Evolutionary conservation across 2,329 filamentous ascomycete genomes (phyloP).

Genomic region (Epichloe uncinata): DNA sequence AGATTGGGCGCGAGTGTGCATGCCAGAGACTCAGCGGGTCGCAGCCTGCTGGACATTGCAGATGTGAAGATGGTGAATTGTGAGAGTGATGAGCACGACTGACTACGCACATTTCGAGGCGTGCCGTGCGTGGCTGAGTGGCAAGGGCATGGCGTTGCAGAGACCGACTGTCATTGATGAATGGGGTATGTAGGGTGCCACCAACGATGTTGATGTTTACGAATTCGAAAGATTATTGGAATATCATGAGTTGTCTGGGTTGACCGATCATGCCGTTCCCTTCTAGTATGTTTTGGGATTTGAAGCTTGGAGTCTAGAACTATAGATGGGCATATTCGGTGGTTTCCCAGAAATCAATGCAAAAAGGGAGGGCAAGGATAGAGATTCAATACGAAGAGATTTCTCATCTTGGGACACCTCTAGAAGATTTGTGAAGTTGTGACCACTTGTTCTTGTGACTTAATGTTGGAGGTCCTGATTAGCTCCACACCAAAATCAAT

Average conservation of each 20-base stretch:
- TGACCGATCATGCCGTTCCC: not conserved
- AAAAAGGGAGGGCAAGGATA: no score
- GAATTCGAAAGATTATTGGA: not conserved
- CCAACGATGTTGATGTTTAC: not conserved
- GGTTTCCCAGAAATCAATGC: no score
- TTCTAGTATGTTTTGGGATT: no score
- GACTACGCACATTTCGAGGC: slow-evolving; percentile 31
- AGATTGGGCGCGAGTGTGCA: slow-evolving; percentile 34
- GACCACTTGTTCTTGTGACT: no score
- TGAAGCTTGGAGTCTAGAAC: no score
- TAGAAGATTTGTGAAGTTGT: no score
- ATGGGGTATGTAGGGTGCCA: slow-evolving; percentile 24
- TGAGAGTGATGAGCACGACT: slow-evolving; percentile 14
- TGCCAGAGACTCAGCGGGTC: slow-evolving; percentile 30
- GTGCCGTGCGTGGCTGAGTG: slow-evolving; percentile 32
- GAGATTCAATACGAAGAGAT: no score
- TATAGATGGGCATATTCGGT: no score
- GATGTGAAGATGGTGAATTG: slow-evolving; percentile 26
- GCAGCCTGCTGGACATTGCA: slow-evolving; percentile 31
- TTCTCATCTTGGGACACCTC: no score
- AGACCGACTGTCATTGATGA: slow-evolving; percentile 26
- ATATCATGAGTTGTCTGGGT: not conserved
- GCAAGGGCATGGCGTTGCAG: slow-evolving; percentile 23
- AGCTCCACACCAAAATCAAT: no score
- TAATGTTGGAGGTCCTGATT: no score